Percentiles rank a stretch among this genome's conserved stretches.
phyloP scores from a whole-genome alignment of 2,329 filamentous ascomycete species.

The Phaeoacremonium minimum region DNA sequence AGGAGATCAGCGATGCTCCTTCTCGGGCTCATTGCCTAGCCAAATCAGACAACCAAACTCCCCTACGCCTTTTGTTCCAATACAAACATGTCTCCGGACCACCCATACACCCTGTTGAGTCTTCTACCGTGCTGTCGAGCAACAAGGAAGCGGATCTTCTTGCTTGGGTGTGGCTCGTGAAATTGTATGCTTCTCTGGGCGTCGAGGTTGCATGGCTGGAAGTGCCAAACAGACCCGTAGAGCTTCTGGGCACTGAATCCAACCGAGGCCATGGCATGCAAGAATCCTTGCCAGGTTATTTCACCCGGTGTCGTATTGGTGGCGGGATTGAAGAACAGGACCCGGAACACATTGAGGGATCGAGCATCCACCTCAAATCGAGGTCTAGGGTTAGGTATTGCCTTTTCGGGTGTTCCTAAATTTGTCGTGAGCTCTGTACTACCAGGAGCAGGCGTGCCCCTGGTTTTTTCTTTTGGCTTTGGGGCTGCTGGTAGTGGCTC shows the following conservation, averaged over 20 bases:
- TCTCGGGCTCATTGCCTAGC: too few relatives aligned
- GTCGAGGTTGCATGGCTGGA: conserved; percentile 35
- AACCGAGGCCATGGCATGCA: conserved; percentile 42
- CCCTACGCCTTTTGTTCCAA: too few relatives aligned
- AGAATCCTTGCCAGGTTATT: conserved; percentile 46
- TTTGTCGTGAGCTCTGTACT: too few relatives aligned
- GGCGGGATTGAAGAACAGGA: conserved; percentile 33
- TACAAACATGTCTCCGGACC: conserved; percentile 42
- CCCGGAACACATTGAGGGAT: conserved; percentile 27
- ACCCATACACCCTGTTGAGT: conserved; percentile 45
- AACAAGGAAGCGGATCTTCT: conserved; percentile 42
- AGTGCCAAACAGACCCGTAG: conserved; percentile 59
- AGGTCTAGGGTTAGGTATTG: too few relatives aligned
- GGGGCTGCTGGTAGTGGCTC: not conserved
- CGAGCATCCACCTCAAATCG: conserved; percentile 21
- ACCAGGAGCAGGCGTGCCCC: conserved; percentile 9
- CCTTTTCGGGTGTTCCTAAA: too few relatives aligned
- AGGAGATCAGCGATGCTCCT: too few relatives aligned
- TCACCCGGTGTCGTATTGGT: conserved; percentile 36
- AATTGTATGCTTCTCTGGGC: conserved; percentile 50
- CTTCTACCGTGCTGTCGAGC: conserved; percentile 44
- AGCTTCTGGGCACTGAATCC: conserved; percentile 53
- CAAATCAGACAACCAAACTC: too few relatives aligned
- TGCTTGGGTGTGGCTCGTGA: conserved; percentile 53
- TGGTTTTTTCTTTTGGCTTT: conserved; percentile 14